Evolutionary conservation across 768 basidiomycete species (phyloP), one percentile per base, ranked within the genome.

Genomic region (Termitomyces sp.): DNA sequence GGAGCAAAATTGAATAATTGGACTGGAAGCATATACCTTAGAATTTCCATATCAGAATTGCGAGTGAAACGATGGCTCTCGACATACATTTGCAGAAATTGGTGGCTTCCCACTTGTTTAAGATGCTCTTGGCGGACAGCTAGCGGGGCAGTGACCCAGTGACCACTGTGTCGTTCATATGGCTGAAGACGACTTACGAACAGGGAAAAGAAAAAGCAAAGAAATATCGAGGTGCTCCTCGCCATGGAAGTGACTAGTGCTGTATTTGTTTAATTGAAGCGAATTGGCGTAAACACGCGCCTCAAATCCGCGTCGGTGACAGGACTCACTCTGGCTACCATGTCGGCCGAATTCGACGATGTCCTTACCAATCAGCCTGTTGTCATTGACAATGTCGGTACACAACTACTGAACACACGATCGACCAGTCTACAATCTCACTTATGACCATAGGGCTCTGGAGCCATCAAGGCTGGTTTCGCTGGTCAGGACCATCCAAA

Each of bases 401-500:
- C 61, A 58, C 58, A 55, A 28, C 54, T 55, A 55, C 43, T 33
- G 57, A 16, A 44, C 45, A 32, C 63, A 53, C 54, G 50, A 40
- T 59, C 57, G 57, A 60, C 57, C 65, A 58, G 58, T 63, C 68
- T 60, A 62, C 61, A 59, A 24, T 64, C 68, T 66, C 67, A 52
- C 26, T 54, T 38, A 9, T 38, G 24, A 44, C 62, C 62, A 57
- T 71, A 98, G 94, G 97, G 97, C 61, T 97, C 96, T 57, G 97
- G 97, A 30, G 94, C 93, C 24, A 96, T 99, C 71, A 99, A 98
- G 74, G 97, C 97, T 59, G 97, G 97, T 42, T 99, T 99, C 70
- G 97, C 97, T 54, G 97, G 97, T 47, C 92, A 98, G 74, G 96
- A 98, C 73, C 94, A 97, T 70, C 97, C 97, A 44, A 97, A 97